These are phyloP conservation scores for Austropuccinia psidii DNA, from an alignment of 1,284 basidiomycete species.

Conservation along the genomic window DNA sequence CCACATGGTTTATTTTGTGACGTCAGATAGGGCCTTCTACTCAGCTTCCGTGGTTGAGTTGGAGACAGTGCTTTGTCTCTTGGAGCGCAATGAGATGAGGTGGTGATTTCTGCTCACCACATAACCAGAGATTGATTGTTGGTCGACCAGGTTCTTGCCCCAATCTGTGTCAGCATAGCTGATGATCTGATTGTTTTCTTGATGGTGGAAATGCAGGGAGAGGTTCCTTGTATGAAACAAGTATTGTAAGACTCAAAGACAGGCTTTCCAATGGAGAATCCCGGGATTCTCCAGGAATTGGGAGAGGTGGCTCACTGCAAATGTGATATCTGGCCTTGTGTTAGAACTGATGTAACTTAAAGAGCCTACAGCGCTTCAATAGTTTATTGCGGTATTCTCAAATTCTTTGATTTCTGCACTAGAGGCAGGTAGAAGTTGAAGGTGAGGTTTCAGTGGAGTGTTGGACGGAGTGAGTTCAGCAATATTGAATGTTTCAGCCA, in stretches of 20 bases:
- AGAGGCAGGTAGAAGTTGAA: too few relatives aligned
- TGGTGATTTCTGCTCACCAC: not conserved
- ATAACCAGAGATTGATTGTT: not conserved
- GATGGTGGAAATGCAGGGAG: not conserved
- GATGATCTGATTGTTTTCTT: not conserved
- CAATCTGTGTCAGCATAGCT: not conserved
- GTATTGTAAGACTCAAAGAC: not conserved
- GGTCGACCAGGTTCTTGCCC: not conserved
- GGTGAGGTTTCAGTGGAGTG: too few relatives aligned
- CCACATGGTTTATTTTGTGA: not conserved
- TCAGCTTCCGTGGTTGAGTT: conserved; percentile 3
- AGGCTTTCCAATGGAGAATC: not conserved
- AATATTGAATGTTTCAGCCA: too few relatives aligned
- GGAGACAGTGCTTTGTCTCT: not conserved
- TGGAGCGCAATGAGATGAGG: not conserved
- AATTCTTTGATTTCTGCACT: too few relatives aligned
- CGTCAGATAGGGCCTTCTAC: conserved; percentile 1
- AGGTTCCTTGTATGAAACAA: too few relatives aligned
- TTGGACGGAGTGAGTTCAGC: too few relatives aligned
- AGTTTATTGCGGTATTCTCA: too few relatives aligned
- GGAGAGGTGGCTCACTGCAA: not conserved
- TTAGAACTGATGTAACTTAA: too few relatives aligned
- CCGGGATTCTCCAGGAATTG: not conserved
- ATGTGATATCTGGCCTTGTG: conserved; percentile 12
- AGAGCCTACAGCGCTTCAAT: too few relatives aligned